A percentile compares a stretch with the other conserved stretches of the same genome.
phyloP scores from a whole-genome alignment of 768 basidiomycete species.

The Leccinum truebloodii region DNA sequence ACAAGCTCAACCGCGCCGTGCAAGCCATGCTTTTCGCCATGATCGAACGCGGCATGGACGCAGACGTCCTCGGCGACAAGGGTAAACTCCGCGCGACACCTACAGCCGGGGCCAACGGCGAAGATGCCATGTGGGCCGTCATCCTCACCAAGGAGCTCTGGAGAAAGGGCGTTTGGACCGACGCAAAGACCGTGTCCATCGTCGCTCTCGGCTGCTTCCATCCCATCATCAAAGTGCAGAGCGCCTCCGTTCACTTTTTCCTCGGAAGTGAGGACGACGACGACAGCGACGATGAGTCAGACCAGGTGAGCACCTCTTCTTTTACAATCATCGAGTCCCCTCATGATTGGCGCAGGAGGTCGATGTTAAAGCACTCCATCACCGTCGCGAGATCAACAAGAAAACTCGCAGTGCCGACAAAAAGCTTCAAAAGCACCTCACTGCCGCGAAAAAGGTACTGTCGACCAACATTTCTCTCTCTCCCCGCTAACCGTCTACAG shows the following conservation, averaged over 20 bases:
- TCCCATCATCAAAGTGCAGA: constrained; percentile 91
- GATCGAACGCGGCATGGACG: constrained; percentile 91
- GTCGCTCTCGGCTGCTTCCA: constrained; percentile 91
- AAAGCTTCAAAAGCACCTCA: constrained; percentile 73
- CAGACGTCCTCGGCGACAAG: constrained; percentile 80
- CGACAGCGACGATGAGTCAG: constrained; percentile 73
- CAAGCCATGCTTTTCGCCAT: constrained; percentile 96
- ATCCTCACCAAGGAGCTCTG: constrained; percentile 92
- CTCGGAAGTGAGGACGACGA: constrained; percentile 84
- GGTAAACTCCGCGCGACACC: constrained; percentile 60
- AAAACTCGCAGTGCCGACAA: constrained; percentile 84
- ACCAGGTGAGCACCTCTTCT: constrained; percentile 29
- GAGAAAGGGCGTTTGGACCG: constrained; percentile 91
- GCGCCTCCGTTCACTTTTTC: constrained; percentile 94
- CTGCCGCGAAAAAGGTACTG: constrained; percentile 70
- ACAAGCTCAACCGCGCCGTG: constrained; percentile 85
- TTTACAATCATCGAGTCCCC: neutral
- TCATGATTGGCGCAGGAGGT: constrained; percentile 43
- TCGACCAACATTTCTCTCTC: neutral
- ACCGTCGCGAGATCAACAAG: constrained; percentile 91
- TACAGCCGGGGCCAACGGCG: constrained; percentile 49
- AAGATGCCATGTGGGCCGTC: constrained; percentile 98
- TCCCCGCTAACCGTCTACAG: constrained; percentile 26
- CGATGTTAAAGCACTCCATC: constrained; percentile 74
- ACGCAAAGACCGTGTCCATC: constrained; percentile 91